Conservation (phyloP, 257 asterid species). For the Solanum paucissectum region DNA sequence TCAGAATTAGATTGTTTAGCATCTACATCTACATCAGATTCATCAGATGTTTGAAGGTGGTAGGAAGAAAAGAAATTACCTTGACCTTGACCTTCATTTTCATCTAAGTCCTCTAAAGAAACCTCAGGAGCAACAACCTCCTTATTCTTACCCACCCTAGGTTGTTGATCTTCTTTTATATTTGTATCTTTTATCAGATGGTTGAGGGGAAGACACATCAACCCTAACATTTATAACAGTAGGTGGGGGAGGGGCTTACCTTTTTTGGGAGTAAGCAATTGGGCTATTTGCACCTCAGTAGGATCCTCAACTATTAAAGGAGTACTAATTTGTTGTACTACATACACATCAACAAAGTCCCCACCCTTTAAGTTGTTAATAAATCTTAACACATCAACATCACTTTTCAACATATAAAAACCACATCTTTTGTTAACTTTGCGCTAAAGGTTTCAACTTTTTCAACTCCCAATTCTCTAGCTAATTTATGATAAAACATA, state of each 20-base stretch:
- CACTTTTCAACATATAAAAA: background rate
- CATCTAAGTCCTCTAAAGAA: background rate
- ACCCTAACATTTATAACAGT: background rate
- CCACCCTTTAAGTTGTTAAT: background rate
- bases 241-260: background rate
- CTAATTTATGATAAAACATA: background rate
- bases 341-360: background rate
- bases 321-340: background rate
- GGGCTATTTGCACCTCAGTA: background rate
- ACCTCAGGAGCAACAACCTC: fast-evolving
- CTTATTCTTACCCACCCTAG: background rate
- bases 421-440: background rate
- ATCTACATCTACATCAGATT: background rate
- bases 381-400: background rate
- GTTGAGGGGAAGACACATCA: too few species aligned
- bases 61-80: background rate
- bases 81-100: background rate
- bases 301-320: background rate
- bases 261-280: background rate
- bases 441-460: background rate
- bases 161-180: background rate
- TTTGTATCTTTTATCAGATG: background rate
- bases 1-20: background rate
- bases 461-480: background rate
- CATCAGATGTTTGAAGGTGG: background rate